A percentile compares a stretch with the other conserved stretches of the same genome.
Conservation (phyloP, 1,284 basidiomycete genomes). For the Ceratobasidium sp. region DNA sequence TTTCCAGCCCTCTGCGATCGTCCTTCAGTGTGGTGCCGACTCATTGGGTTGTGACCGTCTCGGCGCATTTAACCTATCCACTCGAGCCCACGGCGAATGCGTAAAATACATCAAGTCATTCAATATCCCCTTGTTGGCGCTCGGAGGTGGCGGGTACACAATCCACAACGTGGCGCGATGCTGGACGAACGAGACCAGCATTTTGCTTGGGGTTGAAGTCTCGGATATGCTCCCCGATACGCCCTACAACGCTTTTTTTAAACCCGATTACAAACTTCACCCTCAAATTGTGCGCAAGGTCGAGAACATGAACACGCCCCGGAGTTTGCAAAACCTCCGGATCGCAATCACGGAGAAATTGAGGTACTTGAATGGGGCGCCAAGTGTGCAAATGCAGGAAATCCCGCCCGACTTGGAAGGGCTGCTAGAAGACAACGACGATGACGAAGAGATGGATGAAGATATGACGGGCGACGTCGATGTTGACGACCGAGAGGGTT, state of each 20-base stretch:
- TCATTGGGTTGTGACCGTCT: conserved; percentile 93
- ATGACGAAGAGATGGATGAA: conserved; percentile 74
- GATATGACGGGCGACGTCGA: conserved; percentile 65
- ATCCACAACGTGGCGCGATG: conserved; percentile 97
- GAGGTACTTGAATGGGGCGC: conserved; percentile 92
- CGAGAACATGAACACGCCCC: conserved; percentile 89
- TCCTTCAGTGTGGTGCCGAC: conserved; percentile 97
- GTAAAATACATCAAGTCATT: conserved; percentile 95
- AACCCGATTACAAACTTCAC: conserved; percentile 90
- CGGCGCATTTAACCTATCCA: conserved; percentile 98
- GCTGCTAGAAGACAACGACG: conserved; percentile 61
- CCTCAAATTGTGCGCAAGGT: conserved; percentile 90
- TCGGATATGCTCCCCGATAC: conserved; percentile 88
- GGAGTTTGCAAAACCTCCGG: conserved; percentile 84
- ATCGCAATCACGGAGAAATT: conserved; percentile 88
- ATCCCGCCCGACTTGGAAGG: conserved; percentile 91
- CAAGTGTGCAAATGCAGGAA: conserved; percentile 95
- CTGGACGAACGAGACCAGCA: conserved; percentile 98
- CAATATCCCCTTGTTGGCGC: conserved; percentile 85
- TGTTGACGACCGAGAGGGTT: conserved; percentile 42
- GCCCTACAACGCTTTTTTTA: conserved; percentile 93
- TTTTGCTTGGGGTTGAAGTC: conserved; percentile 84
- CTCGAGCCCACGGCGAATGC: conserved; percentile 98
- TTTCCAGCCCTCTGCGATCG: conserved; percentile 90
- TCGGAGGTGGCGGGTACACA: conserved; percentile 96